phyloP scores from a whole-genome alignment of 2,329 filamentous ascomycete species.

The Ilyonectria destructans region DNA sequence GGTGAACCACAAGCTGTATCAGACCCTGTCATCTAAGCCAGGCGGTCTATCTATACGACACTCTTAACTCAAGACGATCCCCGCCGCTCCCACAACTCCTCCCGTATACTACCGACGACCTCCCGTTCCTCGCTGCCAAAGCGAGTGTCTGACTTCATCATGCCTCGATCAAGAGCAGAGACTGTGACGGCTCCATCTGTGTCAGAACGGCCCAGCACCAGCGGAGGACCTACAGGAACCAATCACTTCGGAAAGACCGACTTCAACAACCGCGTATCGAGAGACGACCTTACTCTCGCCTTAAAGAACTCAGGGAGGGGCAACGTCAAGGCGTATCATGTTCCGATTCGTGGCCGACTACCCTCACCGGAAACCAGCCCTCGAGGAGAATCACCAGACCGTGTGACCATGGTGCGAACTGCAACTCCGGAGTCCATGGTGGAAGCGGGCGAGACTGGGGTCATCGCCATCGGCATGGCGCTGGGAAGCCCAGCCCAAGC shows the following conservation, averaged over 20 bases:
- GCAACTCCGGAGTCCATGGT: constrained; percentile 62
- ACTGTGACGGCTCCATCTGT: constrained; percentile 45
- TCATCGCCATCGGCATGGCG: constrained; percentile 79
- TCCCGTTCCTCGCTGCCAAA: constrained; percentile 35
- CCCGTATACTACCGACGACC: constrained; percentile 44
- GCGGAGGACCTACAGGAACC: constrained; percentile 40
- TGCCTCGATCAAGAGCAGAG: constrained; percentile 47
- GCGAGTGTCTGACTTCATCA: constrained; percentile 37
- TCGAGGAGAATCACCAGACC: constrained; percentile 48
- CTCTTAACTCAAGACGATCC: constrained; percentile 45
- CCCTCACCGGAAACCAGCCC: constrained; percentile 63
- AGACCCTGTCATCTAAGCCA: constrained; percentile 48
- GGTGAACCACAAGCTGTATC: constrained; percentile 49
- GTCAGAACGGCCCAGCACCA: constrained; percentile 45
- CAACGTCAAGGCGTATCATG: constrained; percentile 59
- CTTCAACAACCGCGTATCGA: constrained; percentile 62
- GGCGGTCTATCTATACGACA: constrained; percentile 44
- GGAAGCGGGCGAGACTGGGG: constrained; percentile 50
- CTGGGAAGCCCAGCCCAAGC: constrained; percentile 77
- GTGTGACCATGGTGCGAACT: constrained; percentile 56
- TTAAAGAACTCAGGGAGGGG: constrained; percentile 49
- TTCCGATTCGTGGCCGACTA: constrained; percentile 59
- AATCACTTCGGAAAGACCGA: constrained; percentile 37
- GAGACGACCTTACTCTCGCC: constrained; percentile 58
- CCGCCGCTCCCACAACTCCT: constrained; percentile 33